phyloP scores from a whole-genome alignment of 2,329 filamentous ascomycete species.

The Karstenula rhodostoma region DNA sequence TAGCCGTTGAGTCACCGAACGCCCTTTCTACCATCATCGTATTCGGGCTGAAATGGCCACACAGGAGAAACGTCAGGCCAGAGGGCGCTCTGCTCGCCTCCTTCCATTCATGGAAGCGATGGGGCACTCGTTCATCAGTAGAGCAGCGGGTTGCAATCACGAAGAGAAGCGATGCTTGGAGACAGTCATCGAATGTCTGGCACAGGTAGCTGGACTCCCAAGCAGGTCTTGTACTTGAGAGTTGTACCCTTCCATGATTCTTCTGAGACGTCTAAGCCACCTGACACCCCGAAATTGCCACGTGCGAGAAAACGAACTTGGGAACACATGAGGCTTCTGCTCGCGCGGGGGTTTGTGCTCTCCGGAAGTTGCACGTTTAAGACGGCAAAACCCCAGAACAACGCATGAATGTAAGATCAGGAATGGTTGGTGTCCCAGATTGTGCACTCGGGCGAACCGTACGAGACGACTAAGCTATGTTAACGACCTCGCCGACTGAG shows the following conservation, averaged over 20 bases:
- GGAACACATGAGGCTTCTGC: not conserved
- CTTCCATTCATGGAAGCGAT: too few relatives aligned
- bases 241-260: too few relatives aligned
- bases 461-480: not conserved
- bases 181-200: not conserved
- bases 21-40: slow-evolving; percentile 3
- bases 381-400: not conserved
- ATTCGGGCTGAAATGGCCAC: not conserved
- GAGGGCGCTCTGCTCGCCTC: not conserved
- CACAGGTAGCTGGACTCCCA: too few relatives aligned
- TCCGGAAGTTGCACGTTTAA: not conserved
- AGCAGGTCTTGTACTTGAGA: too few relatives aligned
- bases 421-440: not conserved
- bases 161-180: not conserved
- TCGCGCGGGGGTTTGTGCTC: not conserved
- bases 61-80: too few relatives aligned
- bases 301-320: not conserved
- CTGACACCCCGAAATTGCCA: not conserved
- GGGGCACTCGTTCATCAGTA: too few relatives aligned
- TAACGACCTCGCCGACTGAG: not conserved
- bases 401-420: not conserved
- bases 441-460: not conserved
- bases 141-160: not conserved
- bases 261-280: too few relatives aligned
- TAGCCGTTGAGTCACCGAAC: not conserved